phyloP scores from a whole-genome alignment of 352 stramenopile genomes.

The Phytophthora litchii region DNA sequence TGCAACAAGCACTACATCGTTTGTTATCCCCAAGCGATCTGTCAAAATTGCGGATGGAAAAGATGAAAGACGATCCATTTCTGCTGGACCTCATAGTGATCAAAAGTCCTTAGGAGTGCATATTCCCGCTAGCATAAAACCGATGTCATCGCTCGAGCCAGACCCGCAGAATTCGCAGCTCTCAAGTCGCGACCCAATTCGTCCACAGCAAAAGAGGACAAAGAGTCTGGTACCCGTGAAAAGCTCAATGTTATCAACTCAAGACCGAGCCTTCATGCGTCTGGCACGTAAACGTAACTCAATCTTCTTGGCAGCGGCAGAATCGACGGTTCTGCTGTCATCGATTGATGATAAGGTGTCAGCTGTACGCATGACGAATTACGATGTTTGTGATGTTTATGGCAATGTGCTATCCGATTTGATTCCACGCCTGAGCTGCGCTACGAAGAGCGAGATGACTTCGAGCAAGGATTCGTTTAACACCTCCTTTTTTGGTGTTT shows the following conservation, averaged over 20 bases:
- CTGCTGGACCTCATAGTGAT: constrained; percentile 2
- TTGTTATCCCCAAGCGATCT: constrained; percentile 32
- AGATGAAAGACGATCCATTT: constrained; percentile 1
- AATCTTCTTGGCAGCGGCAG: constrained; percentile 28
- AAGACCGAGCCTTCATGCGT: constrained; percentile 47
- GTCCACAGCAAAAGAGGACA: constrained; percentile 15
- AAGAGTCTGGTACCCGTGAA: constrained; percentile 50
- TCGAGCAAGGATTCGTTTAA: constrained; percentile 15
- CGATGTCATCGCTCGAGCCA: background rate
- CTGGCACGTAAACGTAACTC: constrained; percentile 55
- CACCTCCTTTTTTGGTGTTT: constrained; percentile 31
- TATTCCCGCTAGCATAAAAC: constrained; percentile 3
- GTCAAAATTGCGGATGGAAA: background rate
- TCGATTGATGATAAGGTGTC: constrained; percentile 1
- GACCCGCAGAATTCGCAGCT: constrained; percentile 2
- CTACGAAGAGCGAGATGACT: constrained; percentile 24
- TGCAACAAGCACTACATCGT: constrained; percentile 7
- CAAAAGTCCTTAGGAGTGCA: background rate
- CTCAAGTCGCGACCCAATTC: constrained; percentile 18
- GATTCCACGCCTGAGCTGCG: constrained; percentile 20
- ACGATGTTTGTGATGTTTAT: constrained; percentile 26
- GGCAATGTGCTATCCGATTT: constrained; percentile 26
- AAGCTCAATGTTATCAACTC: constrained; percentile 17
- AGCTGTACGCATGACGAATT: constrained; percentile 12
- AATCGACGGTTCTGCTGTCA: constrained; percentile 6